Conservation (phyloP, 768 basidiomycete genomes). For the Hygrophorus pudorinus region DNA sequence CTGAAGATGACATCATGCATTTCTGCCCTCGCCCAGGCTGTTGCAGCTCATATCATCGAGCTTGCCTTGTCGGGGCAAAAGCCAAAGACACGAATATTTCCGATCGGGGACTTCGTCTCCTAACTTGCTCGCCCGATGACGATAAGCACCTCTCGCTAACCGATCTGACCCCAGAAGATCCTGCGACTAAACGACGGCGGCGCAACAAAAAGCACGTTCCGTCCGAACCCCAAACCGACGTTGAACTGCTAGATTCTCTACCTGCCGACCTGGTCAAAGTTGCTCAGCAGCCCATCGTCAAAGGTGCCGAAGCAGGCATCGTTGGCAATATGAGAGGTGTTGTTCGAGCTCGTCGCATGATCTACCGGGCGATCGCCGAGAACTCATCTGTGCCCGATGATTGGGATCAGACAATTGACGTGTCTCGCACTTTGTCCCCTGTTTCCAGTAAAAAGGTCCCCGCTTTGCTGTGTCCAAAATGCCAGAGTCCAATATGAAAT, state of each 20-base stretch:
- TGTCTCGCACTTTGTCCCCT: neutral
- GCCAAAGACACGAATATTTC: conserved; percentile 17
- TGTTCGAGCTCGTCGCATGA: conserved; percentile 34
- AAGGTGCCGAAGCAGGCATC: conserved; percentile 33
- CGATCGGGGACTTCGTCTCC: conserved; percentile 16
- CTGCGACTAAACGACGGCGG: conserved; percentile 2
- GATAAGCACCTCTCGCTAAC: conserved; percentile 17
- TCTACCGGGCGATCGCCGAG: conserved; percentile 26
- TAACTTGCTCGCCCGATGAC: conserved; percentile 29
- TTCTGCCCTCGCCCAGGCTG: conserved; percentile 48
- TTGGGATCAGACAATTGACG: conserved; percentile 27
- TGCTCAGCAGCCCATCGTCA: conserved; percentile 45
- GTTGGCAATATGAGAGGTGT: conserved; percentile 43
- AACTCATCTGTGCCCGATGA: conserved; percentile 23
- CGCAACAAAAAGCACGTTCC: neutral
- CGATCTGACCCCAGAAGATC: conserved; percentile 5
- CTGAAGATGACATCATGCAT: conserved; percentile 36
- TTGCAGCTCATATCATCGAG: conserved; percentile 35
- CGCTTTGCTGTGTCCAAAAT: conserved; percentile 27
- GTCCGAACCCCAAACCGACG: neutral
- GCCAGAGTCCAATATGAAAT: conserved; percentile 35
- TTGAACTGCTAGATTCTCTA: neutral
- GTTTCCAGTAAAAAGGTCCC: neutral
- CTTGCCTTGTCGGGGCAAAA: conserved; percentile 28
- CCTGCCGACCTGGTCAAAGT: conserved; percentile 24